phyloP scores from a whole-genome alignment of 2,329 filamentous ascomycete species.

The Davidsoniella eucalypti region DNA sequence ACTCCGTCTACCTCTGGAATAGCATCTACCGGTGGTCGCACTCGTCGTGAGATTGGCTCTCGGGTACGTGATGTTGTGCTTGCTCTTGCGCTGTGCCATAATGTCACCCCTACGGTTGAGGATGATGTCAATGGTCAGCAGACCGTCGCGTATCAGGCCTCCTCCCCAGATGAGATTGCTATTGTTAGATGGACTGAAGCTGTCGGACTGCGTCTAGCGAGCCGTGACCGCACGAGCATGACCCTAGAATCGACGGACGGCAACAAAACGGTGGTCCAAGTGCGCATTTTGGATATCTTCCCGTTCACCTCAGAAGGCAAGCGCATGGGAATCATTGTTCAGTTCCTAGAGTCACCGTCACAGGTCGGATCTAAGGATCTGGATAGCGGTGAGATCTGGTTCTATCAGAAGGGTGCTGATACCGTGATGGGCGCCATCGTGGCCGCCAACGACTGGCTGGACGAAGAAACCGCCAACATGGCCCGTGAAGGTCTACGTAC shows the following conservation, averaged over 20 bases:
- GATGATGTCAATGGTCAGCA: slow-evolving; percentile 67
- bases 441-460: slow-evolving; percentile 91
- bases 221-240: slow-evolving; percentile 79
- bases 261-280: slow-evolving; percentile 60
- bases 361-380: slow-evolving; percentile 31
- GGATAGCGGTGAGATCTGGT: slow-evolving; percentile 72
- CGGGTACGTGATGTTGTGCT: slow-evolving; percentile 86
- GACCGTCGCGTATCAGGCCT: slow-evolving; percentile 83
- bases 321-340: slow-evolving; percentile 91
- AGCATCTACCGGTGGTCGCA: slow-evolving; percentile 46
- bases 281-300: slow-evolving; percentile 83
- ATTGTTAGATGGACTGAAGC: slow-evolving; percentile 93
- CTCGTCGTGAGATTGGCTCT: slow-evolving; percentile 80
- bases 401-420: slow-evolving; percentile 96
- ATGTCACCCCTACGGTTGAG: slow-evolving; percentile 70
- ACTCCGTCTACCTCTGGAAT: slow-evolving; percentile 55
- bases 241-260: slow-evolving; percentile 61
- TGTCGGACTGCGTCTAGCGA: slow-evolving; percentile 68
- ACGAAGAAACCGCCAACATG: slow-evolving; percentile 99
- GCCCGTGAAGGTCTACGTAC: slow-evolving; percentile 89
- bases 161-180: slow-evolving; percentile 93
- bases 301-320: slow-evolving; percentile 97
- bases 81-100: slow-evolving; percentile 85
- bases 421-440: slow-evolving; percentile 97
- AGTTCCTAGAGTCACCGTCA: slow-evolving; percentile 48